Evolutionary conservation across 2,329 filamentous ascomycete species (phyloP).

Genomic region (Paraconiothyrium sp.): DNA sequence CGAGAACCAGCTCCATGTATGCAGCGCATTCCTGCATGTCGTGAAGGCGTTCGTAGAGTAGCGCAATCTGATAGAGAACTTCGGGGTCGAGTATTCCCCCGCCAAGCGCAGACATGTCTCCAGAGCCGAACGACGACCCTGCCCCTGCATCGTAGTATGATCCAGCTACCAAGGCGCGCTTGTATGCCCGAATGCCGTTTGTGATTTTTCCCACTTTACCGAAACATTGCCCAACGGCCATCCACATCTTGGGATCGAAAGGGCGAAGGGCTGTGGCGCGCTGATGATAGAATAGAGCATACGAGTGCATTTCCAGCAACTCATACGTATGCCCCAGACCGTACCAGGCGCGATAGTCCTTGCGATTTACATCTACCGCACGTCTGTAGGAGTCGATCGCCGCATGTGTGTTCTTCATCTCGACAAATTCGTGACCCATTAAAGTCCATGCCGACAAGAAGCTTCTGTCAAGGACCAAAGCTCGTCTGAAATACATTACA

Average conservation of each 20-base stretch:
- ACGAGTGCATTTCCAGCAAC: constrained; percentile 96
- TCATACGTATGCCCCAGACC: constrained; percentile 97
- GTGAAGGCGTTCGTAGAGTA: constrained; percentile 83
- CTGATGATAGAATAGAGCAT: constrained; percentile 97
- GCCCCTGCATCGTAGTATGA: constrained; percentile 80
- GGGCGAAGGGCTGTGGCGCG: constrained; percentile 91
- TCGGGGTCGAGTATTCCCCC: constrained; percentile 82
- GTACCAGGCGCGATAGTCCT: constrained; percentile 98
- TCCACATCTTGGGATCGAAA: constrained; percentile 99
- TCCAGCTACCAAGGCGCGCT: constrained; percentile 88
- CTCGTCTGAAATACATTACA: constrained; percentile 95
- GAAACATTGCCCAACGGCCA: constrained; percentile 90
- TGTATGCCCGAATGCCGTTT: constrained; percentile 95
- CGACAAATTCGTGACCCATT: constrained; percentile 98
- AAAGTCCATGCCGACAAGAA: constrained; percentile 97
- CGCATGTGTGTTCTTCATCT: constrained; percentile 97
- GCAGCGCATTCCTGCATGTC: constrained; percentile 82
- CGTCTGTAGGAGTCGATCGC: constrained; percentile 96
- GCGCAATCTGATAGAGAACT: constrained; percentile 87
- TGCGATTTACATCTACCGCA: constrained; percentile 93
- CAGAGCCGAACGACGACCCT: constrained; percentile 57
- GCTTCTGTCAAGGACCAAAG: constrained; percentile 85
- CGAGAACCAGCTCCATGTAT: constrained; percentile 96
- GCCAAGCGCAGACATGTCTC: constrained; percentile 54
- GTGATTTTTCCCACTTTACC: constrained; percentile 85